These are phyloP conservation scores for Alternaria sp. DNA, from an alignment of 2,329 filamentous ascomycete species.

Conservation along the genomic window DNA sequence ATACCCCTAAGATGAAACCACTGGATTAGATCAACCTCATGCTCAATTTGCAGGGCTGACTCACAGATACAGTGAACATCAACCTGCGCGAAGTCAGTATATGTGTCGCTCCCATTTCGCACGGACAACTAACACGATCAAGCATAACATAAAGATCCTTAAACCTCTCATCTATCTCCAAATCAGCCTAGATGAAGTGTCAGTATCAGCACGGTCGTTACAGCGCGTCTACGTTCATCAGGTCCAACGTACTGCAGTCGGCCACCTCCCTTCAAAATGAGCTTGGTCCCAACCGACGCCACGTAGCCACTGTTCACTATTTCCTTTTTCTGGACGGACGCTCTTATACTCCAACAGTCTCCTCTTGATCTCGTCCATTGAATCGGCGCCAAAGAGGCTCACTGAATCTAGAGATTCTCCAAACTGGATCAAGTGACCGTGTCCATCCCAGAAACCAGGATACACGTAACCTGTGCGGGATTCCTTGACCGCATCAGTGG, in stretches of 20 bases:
- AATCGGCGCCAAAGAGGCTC: conserved; percentile 65
- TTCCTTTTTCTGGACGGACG: conserved; percentile 59
- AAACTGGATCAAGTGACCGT: conserved; percentile 70
- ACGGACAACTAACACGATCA: conserved; percentile 56
- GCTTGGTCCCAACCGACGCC: conserved; percentile 76
- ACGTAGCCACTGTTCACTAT: conserved; percentile 65
- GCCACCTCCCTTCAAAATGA: conserved; percentile 66
- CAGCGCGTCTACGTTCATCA: neutral
- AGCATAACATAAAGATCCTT: conserved; percentile 69
- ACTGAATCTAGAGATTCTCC: conserved; percentile 72
- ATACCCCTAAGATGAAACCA: conserved; percentile 55
- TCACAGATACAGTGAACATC: conserved; percentile 71
- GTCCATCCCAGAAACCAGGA: conserved; percentile 74
- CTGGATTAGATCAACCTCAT: neutral
- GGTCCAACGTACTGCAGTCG: conserved; percentile 61
- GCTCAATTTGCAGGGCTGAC: neutral
- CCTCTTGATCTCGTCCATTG: conserved; percentile 60
- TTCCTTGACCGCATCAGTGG: conserved; percentile 13
- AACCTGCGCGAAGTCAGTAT: conserved; percentile 36
- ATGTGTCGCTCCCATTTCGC: neutral
- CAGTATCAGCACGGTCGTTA: neutral
- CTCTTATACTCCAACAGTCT: conserved; percentile 61
- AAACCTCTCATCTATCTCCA: conserved; percentile 61
- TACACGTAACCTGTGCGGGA: conserved; percentile 61
- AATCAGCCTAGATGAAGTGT: conserved; percentile 56